These are phyloP conservation scores for Nematocida minor DNA, from an alignment of 371 early-diverging fungal genomes.

Conservation along the genomic window DNA sequence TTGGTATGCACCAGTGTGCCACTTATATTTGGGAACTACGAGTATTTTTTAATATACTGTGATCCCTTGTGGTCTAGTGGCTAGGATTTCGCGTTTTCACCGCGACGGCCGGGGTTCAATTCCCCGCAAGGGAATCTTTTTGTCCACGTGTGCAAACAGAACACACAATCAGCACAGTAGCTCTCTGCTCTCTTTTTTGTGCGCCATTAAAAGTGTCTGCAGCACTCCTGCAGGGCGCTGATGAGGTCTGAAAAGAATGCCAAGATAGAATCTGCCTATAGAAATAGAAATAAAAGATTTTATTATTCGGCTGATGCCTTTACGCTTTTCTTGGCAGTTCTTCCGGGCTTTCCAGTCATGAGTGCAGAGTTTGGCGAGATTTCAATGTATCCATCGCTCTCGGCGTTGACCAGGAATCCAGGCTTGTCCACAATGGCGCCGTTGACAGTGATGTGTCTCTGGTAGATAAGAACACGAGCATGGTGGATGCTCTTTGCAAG, in stretches of 20 bases:
- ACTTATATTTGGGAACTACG: no score
- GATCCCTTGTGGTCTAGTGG: slow-evolving; percentile 27
- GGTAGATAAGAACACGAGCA: slow-evolving; percentile 92
- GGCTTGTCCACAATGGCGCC: slow-evolving; percentile 63
- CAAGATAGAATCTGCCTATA: no score
- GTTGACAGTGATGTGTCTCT: slow-evolving; percentile 61
- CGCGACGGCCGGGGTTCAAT: slow-evolving; percentile 32
- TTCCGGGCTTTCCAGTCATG: slow-evolving; percentile 8
- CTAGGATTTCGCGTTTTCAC: slow-evolving; percentile 32
- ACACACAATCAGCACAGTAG: neutral
- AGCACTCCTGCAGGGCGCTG: neutral
- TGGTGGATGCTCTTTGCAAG: slow-evolving; percentile 97
- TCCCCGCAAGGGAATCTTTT: slow-evolving; percentile 13
- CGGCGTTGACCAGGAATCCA: slow-evolving; percentile 59
- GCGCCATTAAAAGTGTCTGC: no score
- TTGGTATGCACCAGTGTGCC: no score
- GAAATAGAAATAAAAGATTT: slow-evolving; percentile 9
- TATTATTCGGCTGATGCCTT: slow-evolving; percentile 31
- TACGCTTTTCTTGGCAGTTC: slow-evolving; percentile 23
- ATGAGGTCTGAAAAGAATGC: no score
- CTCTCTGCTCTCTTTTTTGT: neutral
- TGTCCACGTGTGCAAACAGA: neutral
- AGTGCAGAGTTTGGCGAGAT: slow-evolving; percentile 46
- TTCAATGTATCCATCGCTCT: slow-evolving; percentile 63
- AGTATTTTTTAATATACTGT: neutral